A percentile compares a stretch with the other conserved stretches of the same genome.
Conservation (phyloP, 352 stramenopile genomes). For the Phytophthora sansomeana region DNA sequence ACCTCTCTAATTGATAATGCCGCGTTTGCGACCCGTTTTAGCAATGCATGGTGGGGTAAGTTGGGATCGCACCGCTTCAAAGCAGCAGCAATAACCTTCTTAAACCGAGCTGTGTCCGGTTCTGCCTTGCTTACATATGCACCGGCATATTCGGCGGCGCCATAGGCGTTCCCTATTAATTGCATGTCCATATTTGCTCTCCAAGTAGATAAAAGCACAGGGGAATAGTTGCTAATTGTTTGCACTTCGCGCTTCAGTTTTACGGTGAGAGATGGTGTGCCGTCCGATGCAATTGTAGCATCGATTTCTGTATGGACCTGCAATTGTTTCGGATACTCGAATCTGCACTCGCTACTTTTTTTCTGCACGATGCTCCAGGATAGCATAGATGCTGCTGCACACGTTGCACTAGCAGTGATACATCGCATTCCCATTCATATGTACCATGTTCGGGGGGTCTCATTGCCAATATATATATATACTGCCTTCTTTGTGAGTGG, state of each 20-base stretch:
- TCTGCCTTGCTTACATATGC: no score
- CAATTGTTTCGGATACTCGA: constrained; percentile 4
- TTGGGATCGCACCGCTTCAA: no score
- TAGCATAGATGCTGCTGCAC: constrained; percentile 1
- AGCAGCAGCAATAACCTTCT: no score
- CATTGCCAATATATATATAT: constrained; percentile 4
- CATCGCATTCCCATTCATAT: background rate
- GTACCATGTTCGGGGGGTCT: background rate
- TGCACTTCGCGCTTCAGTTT: background rate
- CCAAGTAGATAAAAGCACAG: background rate
- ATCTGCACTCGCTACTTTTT: background rate
- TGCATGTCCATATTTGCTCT: no score
- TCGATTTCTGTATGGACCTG: background rate
- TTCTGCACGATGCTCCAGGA: constrained; percentile 1
- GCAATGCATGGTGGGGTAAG: background rate
- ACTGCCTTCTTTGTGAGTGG: background rate
- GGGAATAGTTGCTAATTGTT: background rate
- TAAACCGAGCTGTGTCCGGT: no score
- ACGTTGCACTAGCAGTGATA: background rate
- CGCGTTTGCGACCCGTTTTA: background rate
- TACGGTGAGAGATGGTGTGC: background rate
- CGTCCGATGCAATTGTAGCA: background rate
- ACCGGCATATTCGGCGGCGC: no score
- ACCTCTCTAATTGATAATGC: background rate
- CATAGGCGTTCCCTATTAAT: no score